A percentile compares a stretch with the other conserved stretches of the same genome.
Conservation (phyloP, 441 rosid genomes). For the Heliophila coronopifolia region DNA sequence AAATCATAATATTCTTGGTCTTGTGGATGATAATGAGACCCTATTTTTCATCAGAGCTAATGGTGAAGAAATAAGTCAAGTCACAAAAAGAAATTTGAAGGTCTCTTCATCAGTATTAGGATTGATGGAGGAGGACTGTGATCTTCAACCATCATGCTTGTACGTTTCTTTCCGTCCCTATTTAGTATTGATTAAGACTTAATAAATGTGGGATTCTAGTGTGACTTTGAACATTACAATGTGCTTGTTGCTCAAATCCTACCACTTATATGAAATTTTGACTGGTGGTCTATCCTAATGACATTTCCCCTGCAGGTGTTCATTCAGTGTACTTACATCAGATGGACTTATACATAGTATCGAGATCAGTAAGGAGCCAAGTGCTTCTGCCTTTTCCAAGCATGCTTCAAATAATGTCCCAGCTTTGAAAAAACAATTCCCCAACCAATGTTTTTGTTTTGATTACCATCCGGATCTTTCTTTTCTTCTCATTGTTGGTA, state of each 20-base stretch:
- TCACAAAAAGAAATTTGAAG: conserved; percentile 53
- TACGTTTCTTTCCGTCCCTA: conserved; percentile 35
- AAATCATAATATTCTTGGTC: conserved; percentile 74
- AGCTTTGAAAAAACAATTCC: conserved; percentile 50
- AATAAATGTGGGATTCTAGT: neutral
- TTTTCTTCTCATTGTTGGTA: conserved; percentile 57
- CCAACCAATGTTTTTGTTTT: conserved; percentile 59
- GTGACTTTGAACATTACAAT: neutral
- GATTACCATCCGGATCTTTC: conserved; percentile 59
- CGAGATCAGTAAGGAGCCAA: conserved; percentile 66
- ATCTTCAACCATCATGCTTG: conserved; percentile 51
- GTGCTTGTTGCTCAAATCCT: conserved; percentile 14
- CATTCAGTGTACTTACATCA: conserved; percentile 54
- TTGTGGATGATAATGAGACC: conserved; percentile 55
- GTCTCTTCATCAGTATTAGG: conserved; percentile 60
- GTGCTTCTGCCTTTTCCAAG: conserved; percentile 48
- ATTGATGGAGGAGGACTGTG: conserved; percentile 47
- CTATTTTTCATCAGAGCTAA: conserved; percentile 72
- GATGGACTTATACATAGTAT: conserved; percentile 66
- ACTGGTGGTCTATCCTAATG: conserved; percentile 15
- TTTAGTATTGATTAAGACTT: conserved; percentile 8
- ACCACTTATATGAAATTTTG: conserved; percentile 14
- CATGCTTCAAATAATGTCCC: conserved; percentile 32
- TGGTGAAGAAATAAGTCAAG: conserved; percentile 72
- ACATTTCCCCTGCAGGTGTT: conserved; percentile 50